Conservation (phyloP, 176 grass and related monocot species). For the Phyllostachys edulis region DNA sequence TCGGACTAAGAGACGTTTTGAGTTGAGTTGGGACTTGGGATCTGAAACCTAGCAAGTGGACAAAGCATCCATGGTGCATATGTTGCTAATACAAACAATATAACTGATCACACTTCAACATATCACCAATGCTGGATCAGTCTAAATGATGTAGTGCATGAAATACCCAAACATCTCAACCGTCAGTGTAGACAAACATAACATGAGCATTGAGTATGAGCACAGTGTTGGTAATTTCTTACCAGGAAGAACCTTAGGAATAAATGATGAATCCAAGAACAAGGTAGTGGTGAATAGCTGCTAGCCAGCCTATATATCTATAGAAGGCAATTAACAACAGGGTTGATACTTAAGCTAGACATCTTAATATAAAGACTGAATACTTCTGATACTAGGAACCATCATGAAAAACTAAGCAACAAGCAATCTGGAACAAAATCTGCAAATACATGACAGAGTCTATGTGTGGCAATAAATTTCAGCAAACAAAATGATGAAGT, state of each 20-base stretch:
- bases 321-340: not conserved
- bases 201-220: not conserved
- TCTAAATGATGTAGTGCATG: not conserved
- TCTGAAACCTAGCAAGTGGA: not conserved
- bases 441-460: constrained; percentile 13
- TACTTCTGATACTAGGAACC: not conserved
- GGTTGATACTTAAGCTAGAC: not conserved
- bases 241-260: not conserved
- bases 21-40: not conserved
- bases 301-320: not conserved
- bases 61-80: not conserved
- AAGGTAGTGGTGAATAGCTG: not conserved
- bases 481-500: not conserved
- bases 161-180: not conserved
- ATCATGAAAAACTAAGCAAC: constrained; percentile 7
- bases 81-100: not conserved
- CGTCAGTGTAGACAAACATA: not conserved
- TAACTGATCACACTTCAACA: not conserved
- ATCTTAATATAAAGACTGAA: not conserved
- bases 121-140: not conserved
- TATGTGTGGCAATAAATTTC: not conserved
- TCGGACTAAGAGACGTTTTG: not conserved
- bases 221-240: not conserved
- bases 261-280: not conserved
- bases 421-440: not conserved